Evolutionary conservation across 176 grass and related monocot species (phyloP).

Genomic region (Melocanna baccifera): DNA sequence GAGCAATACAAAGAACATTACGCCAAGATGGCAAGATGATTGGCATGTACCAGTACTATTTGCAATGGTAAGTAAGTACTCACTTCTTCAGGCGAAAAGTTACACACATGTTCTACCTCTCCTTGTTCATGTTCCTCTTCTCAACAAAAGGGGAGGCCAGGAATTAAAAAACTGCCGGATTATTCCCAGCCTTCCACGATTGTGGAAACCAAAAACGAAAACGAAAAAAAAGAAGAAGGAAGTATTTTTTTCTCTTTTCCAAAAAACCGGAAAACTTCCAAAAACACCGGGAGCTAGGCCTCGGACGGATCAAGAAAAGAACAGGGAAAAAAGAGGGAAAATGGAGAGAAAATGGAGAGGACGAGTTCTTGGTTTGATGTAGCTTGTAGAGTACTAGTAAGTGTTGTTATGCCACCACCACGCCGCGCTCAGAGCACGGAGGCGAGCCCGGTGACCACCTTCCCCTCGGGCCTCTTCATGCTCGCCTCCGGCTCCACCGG

Average conservation of each 20-base stretch:
- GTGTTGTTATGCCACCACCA: neutral
- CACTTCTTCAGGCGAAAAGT: no score
- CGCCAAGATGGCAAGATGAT: neutral
- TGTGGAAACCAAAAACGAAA: constrained; percentile 27
- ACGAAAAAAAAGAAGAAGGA: neutral
- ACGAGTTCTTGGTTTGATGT: neutral
- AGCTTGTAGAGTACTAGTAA: neutral
- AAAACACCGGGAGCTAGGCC: constrained; percentile 35
- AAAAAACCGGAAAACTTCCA: constrained; percentile 30
- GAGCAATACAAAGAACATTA: neutral
- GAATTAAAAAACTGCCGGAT: constrained; percentile 25
- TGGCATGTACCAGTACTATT: neutral
- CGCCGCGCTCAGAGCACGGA: constrained; percentile 45
- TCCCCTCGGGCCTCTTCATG: constrained; percentile 8
- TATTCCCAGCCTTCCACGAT: constrained; percentile 14
- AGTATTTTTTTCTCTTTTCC: constrained; percentile 26
- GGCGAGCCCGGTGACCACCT: constrained; percentile 54
- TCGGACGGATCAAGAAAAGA: constrained; percentile 30
- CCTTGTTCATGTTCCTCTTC: neutral
- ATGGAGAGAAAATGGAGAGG: neutral
- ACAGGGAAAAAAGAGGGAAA: neutral
- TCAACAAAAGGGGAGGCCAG: neutral
- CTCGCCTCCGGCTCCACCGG: constrained; percentile 2
- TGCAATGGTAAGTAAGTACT: neutral
- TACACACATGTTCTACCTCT: neutral